phyloP scores from a whole-genome alignment of 179 eudicot species.

The Drosera spatulata region DNA sequence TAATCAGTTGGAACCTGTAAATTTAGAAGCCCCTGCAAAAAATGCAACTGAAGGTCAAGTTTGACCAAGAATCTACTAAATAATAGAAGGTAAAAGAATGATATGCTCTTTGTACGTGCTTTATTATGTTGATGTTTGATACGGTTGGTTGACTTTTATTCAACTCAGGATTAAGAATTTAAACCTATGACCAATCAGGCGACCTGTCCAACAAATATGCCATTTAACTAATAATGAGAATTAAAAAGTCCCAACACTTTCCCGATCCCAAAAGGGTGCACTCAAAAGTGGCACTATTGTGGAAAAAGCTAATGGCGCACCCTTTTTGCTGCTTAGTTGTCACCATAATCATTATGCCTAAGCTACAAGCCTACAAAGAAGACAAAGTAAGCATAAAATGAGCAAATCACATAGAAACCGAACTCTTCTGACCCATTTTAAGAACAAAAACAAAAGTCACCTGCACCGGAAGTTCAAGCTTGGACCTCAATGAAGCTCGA shows the following conservation, averaged over 20 bases:
- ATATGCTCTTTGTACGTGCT: background rate
- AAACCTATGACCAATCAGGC: background rate
- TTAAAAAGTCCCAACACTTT: too few species aligned
- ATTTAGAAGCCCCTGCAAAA: conserved; percentile 79
- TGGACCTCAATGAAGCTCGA: conserved; percentile 70
- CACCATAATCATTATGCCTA: too few species aligned
- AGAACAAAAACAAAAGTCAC: conserved; percentile 18
- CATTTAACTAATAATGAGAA: too few species aligned
- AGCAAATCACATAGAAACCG: background rate
- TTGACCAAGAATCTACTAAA: background rate
- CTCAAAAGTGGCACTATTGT: too few species aligned
- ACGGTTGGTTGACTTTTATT: background rate
- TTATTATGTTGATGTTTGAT: background rate
- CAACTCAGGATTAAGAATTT: background rate
- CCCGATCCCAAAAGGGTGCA: too few species aligned
- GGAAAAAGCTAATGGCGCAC: too few species aligned
- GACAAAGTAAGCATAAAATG: too few species aligned
- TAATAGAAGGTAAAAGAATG: background rate
- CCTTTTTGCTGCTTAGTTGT: too few species aligned
- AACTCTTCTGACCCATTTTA: background rate
- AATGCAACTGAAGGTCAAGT: conserved; percentile 2
- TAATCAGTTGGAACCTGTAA: conserved; percentile 83
- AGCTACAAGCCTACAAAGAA: too few species aligned
- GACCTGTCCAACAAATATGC: too few species aligned
- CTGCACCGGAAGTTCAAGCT: conserved; percentile 97